Evolutionary conservation across 2,329 filamentous ascomycete species (phyloP), one percentile per base, ranked within the genome.

Genomic region (Cordyceps fumosorosea): DNA sequence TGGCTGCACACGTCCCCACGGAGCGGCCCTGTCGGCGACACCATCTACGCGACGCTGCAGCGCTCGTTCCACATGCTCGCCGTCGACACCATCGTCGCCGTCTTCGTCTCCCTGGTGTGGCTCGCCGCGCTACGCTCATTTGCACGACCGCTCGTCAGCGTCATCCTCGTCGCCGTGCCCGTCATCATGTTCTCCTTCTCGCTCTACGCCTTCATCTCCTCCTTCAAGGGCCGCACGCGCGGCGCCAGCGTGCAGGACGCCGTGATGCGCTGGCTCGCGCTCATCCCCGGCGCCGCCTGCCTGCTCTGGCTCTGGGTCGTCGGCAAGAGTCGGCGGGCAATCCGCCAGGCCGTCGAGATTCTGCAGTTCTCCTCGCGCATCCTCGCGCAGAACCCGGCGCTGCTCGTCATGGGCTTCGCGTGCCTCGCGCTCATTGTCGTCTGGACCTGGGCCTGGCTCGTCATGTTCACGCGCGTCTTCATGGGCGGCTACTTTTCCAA

Each of bases 371-470:
- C 91, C 11, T 93, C 90, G 69, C 88, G 89, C 62, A 96, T 99
- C 63, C 80, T 99, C 18, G 85, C 88, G 7, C 89, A 91, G 42
- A 96, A 96, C 70, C 87, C 91, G 11, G 91, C 89, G 2, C 81
- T 99, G 22, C 81, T 98, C 40, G 73, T 90, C 2, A 84, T 97
- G n/a, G 95, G 95, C 3, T 88, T 97, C 69, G 85, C 82, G 12
- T 89, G 89, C 24, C 82, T 98, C 16, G 83, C 79, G 7, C 78
- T 87, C 29, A 89, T 96, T 50, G 89, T 97, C 11, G 78, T 85
- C 16, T 98, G 93, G 89, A 97, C 93, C 0, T 99, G 95, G 95
- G 75, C 90, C 7, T 99, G 95, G 95, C 85, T 98, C 67, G 87
- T 87, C 68, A 97, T 99, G 92, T 98, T 99, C 75, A 93, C 93